A percentile compares a stretch with the other conserved stretches of the same genome.
These are phyloP conservation scores for Colletotrichum theobromicola DNA, from an alignment of 2,329 filamentous ascomycete species.

Conservation along the genomic window DNA sequence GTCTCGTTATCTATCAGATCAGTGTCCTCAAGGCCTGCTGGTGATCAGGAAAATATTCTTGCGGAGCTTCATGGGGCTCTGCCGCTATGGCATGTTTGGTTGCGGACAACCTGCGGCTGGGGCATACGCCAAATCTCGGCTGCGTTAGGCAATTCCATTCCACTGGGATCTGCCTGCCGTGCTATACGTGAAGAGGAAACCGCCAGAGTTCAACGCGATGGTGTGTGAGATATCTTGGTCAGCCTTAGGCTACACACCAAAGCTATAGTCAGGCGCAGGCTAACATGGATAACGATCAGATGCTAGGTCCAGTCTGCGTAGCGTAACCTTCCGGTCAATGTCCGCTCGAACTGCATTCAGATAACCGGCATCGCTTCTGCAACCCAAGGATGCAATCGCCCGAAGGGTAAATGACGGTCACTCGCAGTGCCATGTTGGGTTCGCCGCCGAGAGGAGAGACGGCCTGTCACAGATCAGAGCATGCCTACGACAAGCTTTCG, in stretches of 20 bases:
- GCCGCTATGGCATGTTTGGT: neutral
- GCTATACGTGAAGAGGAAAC: neutral
- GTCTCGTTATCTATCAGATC: neutral
- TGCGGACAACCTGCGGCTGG: neutral
- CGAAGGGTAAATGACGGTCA: neutral
- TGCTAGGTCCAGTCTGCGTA: neutral
- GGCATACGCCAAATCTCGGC: neutral
- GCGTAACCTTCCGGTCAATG: neutral
- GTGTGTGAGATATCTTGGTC: neutral
- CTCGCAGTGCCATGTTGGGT: neutral
- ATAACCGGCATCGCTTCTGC: neutral
- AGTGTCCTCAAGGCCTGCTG: neutral
- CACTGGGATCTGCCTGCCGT: neutral
- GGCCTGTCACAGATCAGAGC: neutral
- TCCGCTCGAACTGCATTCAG: neutral
- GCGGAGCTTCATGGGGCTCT: neutral
- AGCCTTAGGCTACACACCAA: neutral
- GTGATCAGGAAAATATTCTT: neutral
- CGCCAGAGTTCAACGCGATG: neutral
- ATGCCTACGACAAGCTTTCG: neutral
- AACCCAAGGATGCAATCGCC: neutral
- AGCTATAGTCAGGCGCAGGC: neutral
- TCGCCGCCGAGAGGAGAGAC: neutral
- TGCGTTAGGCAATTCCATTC: neutral
- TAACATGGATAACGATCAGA: neutral